A percentile compares a stretch with the other conserved stretches of the same genome.
Evolutionary conservation across 768 basidiomycete genomes (phyloP).

Genomic region (Boletus huronensis): DNA sequence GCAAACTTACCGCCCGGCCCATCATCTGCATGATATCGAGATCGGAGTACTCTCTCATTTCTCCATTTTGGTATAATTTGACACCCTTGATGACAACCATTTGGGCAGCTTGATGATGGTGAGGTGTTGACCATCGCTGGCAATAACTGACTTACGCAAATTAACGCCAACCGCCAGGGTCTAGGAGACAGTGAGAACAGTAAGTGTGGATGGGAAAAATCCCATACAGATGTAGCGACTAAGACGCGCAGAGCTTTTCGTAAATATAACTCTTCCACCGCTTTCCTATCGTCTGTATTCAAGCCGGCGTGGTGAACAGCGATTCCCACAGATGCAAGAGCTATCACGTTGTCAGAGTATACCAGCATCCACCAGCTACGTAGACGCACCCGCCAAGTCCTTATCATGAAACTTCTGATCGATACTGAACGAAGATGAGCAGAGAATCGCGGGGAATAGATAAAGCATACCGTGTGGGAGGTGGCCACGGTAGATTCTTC

Average conservation of each 20-base stretch:
- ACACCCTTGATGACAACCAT: slow-evolving; percentile 94
- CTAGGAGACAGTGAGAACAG: slow-evolving; percentile 37
- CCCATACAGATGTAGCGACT: slow-evolving; percentile 77
- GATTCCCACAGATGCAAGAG: slow-evolving; percentile 68
- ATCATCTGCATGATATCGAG: slow-evolving; percentile 96
- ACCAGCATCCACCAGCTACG: background rate
- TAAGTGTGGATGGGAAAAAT: background rate
- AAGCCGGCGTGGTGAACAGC: slow-evolving; percentile 94
- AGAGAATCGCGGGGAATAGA: background rate
- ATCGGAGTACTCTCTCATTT: slow-evolving; percentile 80
- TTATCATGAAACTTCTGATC: slow-evolving; percentile 62
- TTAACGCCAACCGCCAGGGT: slow-evolving; percentile 97
- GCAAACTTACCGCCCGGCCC: slow-evolving; percentile 72
- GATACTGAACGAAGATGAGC: slow-evolving; percentile 39
- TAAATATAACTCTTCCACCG: slow-evolving; percentile 71
- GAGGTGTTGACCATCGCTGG: background rate
- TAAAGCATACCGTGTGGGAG: slow-evolving; percentile 46
- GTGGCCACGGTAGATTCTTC: slow-evolving; percentile 63
- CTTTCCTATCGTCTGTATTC: slow-evolving; percentile 62
- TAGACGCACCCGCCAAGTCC: slow-evolving; percentile 45
- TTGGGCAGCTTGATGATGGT: slow-evolving; percentile 64
- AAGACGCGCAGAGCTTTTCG: slow-evolving; percentile 63
- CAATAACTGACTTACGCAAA: slow-evolving; percentile 56
- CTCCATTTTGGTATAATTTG: slow-evolving; percentile 67
- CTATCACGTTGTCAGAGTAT: slow-evolving; percentile 33